Percentiles rank a stretch among this genome's conserved stretches.
Evolutionary conservation across 192 early-diverging fungal species (phyloP).

Genomic region (Diversispora epigaea): DNA sequence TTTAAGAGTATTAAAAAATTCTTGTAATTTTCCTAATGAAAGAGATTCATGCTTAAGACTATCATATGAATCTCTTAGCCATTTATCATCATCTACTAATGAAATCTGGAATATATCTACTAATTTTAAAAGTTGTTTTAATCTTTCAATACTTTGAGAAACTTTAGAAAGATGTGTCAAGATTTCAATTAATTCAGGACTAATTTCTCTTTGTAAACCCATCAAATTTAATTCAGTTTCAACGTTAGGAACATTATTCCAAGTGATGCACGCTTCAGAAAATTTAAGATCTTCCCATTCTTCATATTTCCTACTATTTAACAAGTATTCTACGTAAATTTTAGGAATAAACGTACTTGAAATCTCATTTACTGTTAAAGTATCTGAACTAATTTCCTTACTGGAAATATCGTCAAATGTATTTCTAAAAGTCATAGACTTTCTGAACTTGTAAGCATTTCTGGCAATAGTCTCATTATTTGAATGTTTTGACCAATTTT

Average conservation of each 20-base stretch:
- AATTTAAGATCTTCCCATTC: conserved; percentile 14
- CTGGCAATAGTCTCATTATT: neutral
- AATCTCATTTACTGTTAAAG: neutral
- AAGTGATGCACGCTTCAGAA: neutral
- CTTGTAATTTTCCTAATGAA: neutral
- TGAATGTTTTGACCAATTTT: neutral
- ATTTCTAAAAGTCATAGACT: conserved; percentile 16
- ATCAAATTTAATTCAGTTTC: neutral
- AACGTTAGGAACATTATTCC: conserved; percentile 23
- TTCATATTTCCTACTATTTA: neutral
- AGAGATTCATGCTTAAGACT: neutral
- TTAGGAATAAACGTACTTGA: neutral
- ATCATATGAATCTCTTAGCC: too few relatives aligned
- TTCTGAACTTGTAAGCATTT: neutral
- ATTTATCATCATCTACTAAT: too few relatives aligned
- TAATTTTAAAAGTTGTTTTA: too few relatives aligned
- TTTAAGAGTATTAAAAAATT: neutral
- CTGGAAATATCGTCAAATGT: neutral
- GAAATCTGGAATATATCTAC: too few relatives aligned
- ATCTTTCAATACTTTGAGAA: neutral
- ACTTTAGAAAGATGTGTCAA: neutral
- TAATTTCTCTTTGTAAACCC: neutral
- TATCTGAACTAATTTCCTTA: neutral
- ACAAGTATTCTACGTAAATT: neutral
- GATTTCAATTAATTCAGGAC: neutral